Evolutionary conservation across 2,329 filamentous ascomycete species (phyloP).

Genomic region (Periconia sp.): DNA sequence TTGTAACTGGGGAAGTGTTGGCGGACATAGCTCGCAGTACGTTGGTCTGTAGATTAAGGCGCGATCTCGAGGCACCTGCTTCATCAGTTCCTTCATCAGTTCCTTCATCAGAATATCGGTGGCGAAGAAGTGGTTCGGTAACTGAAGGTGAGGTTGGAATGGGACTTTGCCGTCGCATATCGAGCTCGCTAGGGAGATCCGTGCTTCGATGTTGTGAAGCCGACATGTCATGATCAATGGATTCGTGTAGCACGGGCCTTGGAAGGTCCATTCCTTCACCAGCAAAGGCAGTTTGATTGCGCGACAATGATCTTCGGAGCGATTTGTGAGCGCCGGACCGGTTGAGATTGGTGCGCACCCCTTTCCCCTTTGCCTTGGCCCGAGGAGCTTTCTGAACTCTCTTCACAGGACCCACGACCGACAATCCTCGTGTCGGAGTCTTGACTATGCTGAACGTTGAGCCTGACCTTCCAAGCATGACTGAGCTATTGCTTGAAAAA

Average conservation of each 20-base stretch:
- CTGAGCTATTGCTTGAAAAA: slow-evolving; percentile 9
- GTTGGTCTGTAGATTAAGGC: slow-evolving; percentile 23
- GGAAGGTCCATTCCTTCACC: background rate
- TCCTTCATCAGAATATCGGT: background rate
- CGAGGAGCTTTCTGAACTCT: slow-evolving; percentile 21
- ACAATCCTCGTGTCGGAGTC: slow-evolving; percentile 32
- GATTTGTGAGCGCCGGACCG: slow-evolving; percentile 30
- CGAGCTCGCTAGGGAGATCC: background rate
- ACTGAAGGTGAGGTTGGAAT: background rate
- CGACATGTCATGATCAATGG: too few species aligned
- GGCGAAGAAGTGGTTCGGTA: background rate
- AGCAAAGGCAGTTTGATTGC: background rate
- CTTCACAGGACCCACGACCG: slow-evolving; percentile 28
- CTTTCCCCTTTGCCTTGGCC: slow-evolving; percentile 12
- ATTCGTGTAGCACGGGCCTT: too few species aligned
- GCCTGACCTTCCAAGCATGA: slow-evolving; percentile 14
- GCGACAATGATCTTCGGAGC: slow-evolving; percentile 11
- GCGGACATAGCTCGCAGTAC: slow-evolving; percentile 21
- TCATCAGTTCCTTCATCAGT: background rate
- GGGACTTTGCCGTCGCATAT: background rate
- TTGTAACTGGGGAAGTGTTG: slow-evolving; percentile 21
- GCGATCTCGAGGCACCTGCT: slow-evolving; percentile 1
- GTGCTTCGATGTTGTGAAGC: background rate
- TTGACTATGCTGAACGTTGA: slow-evolving; percentile 31
- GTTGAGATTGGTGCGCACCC: slow-evolving; percentile 13